phyloP scores from a whole-genome alignment of 2,329 filamentous ascomycete species.

The Fusarium pseudocircinatum region DNA sequence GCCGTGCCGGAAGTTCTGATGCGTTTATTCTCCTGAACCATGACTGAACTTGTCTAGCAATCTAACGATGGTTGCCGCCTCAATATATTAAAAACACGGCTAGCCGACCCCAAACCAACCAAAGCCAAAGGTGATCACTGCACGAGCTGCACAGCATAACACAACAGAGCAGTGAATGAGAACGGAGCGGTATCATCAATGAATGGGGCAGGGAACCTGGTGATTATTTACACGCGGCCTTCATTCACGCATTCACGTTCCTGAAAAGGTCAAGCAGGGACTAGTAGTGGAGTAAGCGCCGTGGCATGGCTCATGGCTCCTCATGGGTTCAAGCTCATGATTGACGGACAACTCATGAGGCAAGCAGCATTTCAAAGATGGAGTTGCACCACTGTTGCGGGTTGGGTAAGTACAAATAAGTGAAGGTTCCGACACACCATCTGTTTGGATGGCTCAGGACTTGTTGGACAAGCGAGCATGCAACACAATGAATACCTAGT shows the following conservation, averaged over 20 bases:
- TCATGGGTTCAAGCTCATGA: constrained; percentile 29
- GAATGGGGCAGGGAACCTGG: constrained; percentile 16
- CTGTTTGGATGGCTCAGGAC: not conserved
- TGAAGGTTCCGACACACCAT: constrained; percentile 23
- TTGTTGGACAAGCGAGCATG: constrained; percentile 26
- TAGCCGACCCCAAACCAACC: constrained; percentile 14
- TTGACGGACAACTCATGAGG: constrained; percentile 25
- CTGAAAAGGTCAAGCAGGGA: constrained; percentile 42
- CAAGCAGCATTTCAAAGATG: constrained; percentile 12
- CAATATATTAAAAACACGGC: constrained; percentile 32
- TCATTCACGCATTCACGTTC: constrained; percentile 37
- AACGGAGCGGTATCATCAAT: constrained; percentile 9
- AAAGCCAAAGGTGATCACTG: constrained; percentile 25
- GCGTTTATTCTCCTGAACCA: not conserved
- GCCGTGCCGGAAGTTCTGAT: constrained; percentile 7
- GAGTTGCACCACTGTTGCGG: constrained; percentile 28
- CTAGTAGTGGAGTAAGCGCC: constrained; percentile 35
- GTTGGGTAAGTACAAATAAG: constrained; percentile 15
- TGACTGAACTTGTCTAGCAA: constrained; percentile 23
- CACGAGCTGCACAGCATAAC: constrained; percentile 10
- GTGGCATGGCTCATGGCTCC: constrained; percentile 29
- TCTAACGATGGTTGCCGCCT: constrained; percentile 29
- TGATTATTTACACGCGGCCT: constrained; percentile 32
- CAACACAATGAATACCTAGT: not conserved
- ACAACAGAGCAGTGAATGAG: constrained; percentile 5